A percentile compares a stretch with the other conserved stretches of the same genome.
Conservation (phyloP, 1,139 yeast genomes). For the Geotrichum aggregatum region DNA sequence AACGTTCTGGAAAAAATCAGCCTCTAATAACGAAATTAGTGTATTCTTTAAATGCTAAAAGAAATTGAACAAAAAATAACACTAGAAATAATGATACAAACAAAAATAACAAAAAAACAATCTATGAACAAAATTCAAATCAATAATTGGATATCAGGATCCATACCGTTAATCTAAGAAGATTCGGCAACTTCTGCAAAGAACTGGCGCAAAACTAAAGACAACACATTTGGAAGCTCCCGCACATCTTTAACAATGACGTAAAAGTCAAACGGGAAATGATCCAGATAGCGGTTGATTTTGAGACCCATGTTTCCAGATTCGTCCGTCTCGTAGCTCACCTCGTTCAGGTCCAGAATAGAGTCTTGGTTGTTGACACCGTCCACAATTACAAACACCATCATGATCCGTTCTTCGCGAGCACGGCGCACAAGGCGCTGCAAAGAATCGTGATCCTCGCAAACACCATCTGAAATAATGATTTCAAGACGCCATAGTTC, state of each 20-base stretch:
- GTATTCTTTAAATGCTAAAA: not conserved
- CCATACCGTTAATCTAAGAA: no score
- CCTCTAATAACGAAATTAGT: no score
- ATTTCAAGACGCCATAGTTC: slow-evolving; percentile 94
- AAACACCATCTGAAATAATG: slow-evolving; percentile 91
- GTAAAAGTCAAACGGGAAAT: slow-evolving; percentile 94
- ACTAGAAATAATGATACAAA: not conserved
- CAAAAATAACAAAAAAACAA: slow-evolving; percentile 4
- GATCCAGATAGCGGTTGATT: slow-evolving; percentile 81
- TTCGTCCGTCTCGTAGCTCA: slow-evolving; percentile 65
- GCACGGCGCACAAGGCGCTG: slow-evolving; percentile 85
- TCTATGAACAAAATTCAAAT: not conserved
- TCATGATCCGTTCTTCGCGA: slow-evolving; percentile 86
- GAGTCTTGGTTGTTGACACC: slow-evolving; percentile 82
- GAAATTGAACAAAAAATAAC: slow-evolving; percentile 1
- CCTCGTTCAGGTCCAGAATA: slow-evolving; percentile 93
- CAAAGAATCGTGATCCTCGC: slow-evolving; percentile 86
- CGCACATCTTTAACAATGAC: slow-evolving; percentile 86
- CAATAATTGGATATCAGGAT: not conserved
- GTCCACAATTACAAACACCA: slow-evolving; percentile 91
- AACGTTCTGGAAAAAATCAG: no score
- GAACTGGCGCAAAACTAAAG: slow-evolving; percentile 85
- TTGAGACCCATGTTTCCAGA: slow-evolving; percentile 68
- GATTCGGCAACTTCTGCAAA: slow-evolving; percentile 61
- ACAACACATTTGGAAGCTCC: slow-evolving; percentile 88